These are phyloP conservation scores for Violaceomyces palustris DNA, from an alignment of 1,284 basidiomycete species.

Conservation along the genomic window DNA sequence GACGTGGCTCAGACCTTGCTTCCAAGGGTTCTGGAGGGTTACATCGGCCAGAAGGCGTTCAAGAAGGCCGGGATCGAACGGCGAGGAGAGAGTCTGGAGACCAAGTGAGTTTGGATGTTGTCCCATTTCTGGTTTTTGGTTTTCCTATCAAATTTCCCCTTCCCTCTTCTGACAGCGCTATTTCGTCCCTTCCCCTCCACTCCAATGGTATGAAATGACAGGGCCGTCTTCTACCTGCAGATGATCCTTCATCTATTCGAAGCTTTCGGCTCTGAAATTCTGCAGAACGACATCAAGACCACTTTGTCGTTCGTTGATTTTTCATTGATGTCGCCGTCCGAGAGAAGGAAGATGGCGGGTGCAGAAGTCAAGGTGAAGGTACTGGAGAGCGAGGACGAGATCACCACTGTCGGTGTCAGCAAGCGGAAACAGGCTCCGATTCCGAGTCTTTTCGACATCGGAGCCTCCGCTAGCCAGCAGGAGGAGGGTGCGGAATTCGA, in stretches of 20 bases:
- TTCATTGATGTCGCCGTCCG: conserved; percentile 15
- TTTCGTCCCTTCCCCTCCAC: too few species aligned
- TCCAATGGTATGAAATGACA: too few species aligned
- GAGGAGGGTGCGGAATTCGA: conserved; percentile 1
- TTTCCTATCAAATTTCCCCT: too few species aligned
- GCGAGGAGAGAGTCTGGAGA: too few species aligned
- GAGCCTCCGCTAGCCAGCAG: too few species aligned
- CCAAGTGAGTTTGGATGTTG: too few species aligned
- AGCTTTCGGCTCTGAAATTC: conserved; percentile 35
- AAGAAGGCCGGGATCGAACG: too few species aligned
- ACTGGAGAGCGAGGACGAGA: conserved; percentile 2
- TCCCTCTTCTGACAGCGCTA: too few species aligned
- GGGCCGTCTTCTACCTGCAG: conserved; percentile 41
- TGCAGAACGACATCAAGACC: conserved; percentile 31
- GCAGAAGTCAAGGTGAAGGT: conserved; percentile 1
- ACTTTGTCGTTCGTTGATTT: conserved; percentile 45
- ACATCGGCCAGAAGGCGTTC: conserved; percentile 21
- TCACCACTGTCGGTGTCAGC: conserved; percentile 28
- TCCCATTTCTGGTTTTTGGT: too few species aligned
- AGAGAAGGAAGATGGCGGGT: conserved; percentile 1
- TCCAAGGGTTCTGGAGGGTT: conserved; percentile 18
- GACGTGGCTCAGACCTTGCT: conserved; percentile 25
- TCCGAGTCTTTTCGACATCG: too few species aligned
- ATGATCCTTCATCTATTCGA: conserved; percentile 41
- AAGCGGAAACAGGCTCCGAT: too few species aligned